phyloP scores from a whole-genome alignment of 2,329 filamentous ascomycete species.

The Nemania sp. region DNA sequence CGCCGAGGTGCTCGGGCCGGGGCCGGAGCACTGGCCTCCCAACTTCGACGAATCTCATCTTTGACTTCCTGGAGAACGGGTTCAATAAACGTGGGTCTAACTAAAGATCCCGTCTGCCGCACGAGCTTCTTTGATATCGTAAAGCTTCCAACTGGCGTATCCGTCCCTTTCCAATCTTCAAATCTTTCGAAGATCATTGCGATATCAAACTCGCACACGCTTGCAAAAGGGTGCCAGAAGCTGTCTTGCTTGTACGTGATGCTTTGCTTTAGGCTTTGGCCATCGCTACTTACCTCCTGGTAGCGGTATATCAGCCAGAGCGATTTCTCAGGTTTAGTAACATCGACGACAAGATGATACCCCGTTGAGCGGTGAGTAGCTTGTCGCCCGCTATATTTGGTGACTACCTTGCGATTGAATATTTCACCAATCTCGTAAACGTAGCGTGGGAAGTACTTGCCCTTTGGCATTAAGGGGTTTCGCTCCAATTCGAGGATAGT shows the following conservation, averaged over 20 bases:
- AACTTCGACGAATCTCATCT: conserved; percentile 37
- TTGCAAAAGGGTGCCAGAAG: conserved; percentile 42
- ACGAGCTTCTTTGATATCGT: conserved; percentile 38
- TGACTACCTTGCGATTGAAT: conserved; percentile 38
- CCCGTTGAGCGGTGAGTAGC: conserved; percentile 41
- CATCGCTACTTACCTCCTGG: conserved; percentile 32
- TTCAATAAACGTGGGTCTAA: conserved; percentile 40
- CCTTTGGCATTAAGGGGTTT: conserved; percentile 30
- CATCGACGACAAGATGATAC: conserved; percentile 41
- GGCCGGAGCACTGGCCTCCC: conserved; percentile 23
- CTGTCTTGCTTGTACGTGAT: conserved; percentile 40
- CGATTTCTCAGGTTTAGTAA: conserved; percentile 40
- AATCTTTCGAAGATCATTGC: conserved; percentile 40
- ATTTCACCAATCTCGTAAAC: conserved; percentile 42
- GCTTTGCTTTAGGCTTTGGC: conserved; percentile 34
- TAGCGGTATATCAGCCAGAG: conserved; percentile 43
- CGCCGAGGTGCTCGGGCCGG: conserved; percentile 6
- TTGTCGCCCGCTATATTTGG: conserved; percentile 37
- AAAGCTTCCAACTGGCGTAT: conserved; percentile 34
- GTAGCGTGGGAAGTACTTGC: conserved; percentile 40
- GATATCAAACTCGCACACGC: conserved; percentile 40
- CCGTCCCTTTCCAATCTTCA: conserved; percentile 38
- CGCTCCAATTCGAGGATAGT: conserved; percentile 39
- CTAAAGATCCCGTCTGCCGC: conserved; percentile 34
- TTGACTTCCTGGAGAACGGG: conserved; percentile 38